Evolutionary conservation across 352 stramenopile genomes (phyloP).

Genomic region (Phytopythium delawarense): DNA sequence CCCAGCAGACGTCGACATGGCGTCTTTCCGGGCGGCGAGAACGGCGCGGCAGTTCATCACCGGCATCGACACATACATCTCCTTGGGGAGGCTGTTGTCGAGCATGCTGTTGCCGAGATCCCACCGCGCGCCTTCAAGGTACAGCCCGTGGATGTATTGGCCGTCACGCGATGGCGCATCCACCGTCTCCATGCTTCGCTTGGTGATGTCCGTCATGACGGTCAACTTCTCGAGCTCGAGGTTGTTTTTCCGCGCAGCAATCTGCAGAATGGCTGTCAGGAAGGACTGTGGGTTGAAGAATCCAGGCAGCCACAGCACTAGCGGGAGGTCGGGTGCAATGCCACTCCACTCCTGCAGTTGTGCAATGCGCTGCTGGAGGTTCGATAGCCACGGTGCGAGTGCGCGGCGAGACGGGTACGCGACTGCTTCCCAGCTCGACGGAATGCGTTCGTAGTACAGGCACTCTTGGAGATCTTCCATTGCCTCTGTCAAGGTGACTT

Average conservation of each 20-base stretch:
- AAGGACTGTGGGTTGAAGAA: constrained; percentile 87
- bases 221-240: constrained; percentile 83
- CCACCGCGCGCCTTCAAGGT: constrained; percentile 89
- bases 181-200: constrained; percentile 73
- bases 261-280: constrained; percentile 78
- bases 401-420: constrained; percentile 79
- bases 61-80: constrained; percentile 91
- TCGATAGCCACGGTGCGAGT: constrained; percentile 78
- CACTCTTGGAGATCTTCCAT: constrained; percentile 84
- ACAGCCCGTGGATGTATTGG: constrained; percentile 87
- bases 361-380: constrained; percentile 80
- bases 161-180: constrained; percentile 87
- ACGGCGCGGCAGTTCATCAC: constrained; percentile 88
- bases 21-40: constrained; percentile 38
- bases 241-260: constrained; percentile 61
- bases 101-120: constrained; percentile 77
- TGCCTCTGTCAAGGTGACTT: constrained; percentile 83
- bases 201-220: constrained; percentile 85
- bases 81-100: constrained; percentile 77
- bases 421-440: constrained; percentile 61
- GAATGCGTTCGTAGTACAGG: constrained; percentile 77
- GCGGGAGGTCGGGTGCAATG: constrained; percentile 68
- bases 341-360: constrained; percentile 88
- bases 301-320: constrained; percentile 81
- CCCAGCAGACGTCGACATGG: constrained; percentile 11